Base-by-base conservation (phyloP, 2,329 filamentous ascomycete species). In the Calonectria pseudoreteaudii region DNA sequence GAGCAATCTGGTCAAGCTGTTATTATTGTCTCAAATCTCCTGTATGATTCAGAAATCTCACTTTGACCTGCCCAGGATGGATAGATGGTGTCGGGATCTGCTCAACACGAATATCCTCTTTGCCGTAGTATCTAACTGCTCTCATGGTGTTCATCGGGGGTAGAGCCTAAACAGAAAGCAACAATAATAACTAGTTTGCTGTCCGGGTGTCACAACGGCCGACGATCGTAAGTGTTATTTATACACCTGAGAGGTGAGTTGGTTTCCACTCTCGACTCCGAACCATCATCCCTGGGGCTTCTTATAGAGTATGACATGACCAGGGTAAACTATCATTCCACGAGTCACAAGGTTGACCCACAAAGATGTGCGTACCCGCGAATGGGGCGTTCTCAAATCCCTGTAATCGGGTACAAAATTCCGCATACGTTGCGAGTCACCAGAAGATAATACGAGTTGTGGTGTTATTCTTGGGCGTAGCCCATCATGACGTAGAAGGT, bases 1-100 rank as follows among this genome's bases (percentile, higher is more conserved):
- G 82, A 0, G 81, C 71, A 31, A 83, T 79, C 77, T 81, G 26
- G 11, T 44, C n/a, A 36, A 38, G 13, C 1, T n/a, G 53, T 58
- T 36, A 58, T 58, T 26, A 36, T 11, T 14, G 4, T 18, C 13
- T n/a, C 16, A 9, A 58, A 10, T 23, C 3, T 38, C 31, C 2
- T 13, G 5, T 38, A 6, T 16, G 7, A 28, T 52, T 20, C 23
- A 52, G 30, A 31, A 36, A 36, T 44, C 53, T 36, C 53, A 58
- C 53, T 26, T 58, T 58, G 11, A 58, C 36, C 9, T 58, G 53
- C 7, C 53, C 53, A 4, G 53, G 53, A 16, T n/a, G 53, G 23
- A 38, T 34, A 1, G 31, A 58, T 26, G 53, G 53, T 1, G 53
- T 31, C 20, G 53, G 31, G 3, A 58, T 38, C 26, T 26, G 53